A percentile compares a stretch with the other conserved stretches of the same genome.
phyloP scores from a whole-genome alignment of 2,329 filamentous ascomycete genomes.

The Pseudocercospora cruenta region DNA sequence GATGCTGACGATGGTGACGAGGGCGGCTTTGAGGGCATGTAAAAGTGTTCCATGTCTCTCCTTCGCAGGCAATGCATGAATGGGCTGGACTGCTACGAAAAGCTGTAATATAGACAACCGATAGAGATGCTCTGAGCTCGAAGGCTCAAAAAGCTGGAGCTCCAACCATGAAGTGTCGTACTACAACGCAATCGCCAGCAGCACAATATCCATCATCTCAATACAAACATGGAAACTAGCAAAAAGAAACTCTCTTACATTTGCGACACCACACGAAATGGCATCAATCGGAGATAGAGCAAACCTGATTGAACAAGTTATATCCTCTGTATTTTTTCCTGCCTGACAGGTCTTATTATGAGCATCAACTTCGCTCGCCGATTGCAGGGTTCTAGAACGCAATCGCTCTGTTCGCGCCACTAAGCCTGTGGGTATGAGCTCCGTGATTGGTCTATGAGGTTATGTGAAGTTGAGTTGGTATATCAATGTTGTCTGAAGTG shows the following conservation, averaged over 20 bases:
- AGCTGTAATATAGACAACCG: not conserved
- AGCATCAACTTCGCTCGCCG: not conserved
- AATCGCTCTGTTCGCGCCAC: not conserved
- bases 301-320: not conserved
- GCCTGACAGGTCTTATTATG: not conserved
- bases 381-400: not conserved
- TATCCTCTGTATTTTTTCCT: not conserved
- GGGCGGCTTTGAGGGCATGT: conserved; percentile 95
- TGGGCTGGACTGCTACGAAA: not conserved
- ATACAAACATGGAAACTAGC: too few species aligned
- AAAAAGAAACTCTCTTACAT: not conserved
- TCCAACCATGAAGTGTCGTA: not conserved
- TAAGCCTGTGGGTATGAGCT: not conserved
- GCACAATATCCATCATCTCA: too few species aligned
- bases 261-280: not conserved
- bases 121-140: not conserved
- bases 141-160: not conserved
- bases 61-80: not conserved
- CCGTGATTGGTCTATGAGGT: not conserved
- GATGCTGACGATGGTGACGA: conserved; percentile 90
- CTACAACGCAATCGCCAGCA: too few species aligned
- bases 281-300: not conserved
- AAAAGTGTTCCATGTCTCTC: conserved; percentile 35
- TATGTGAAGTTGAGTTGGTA: not conserved
- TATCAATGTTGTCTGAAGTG: not conserved